Conservation (phyloP, 2,329 filamentous ascomycete species). For the Lasiodiplodia gonubiensis region DNA sequence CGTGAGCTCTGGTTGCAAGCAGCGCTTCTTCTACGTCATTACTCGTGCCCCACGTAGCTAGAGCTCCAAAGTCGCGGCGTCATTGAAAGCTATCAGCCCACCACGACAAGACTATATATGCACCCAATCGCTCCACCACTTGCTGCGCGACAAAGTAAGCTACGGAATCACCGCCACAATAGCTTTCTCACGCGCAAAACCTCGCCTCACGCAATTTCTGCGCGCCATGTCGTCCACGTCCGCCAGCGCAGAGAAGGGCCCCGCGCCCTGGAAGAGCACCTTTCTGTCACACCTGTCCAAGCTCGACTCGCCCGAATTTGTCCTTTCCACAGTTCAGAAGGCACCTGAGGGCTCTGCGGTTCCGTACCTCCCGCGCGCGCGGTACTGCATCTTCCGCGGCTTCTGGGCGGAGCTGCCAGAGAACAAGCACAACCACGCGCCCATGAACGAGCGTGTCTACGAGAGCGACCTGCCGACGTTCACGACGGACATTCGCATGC, state of each 20-base stretch:
- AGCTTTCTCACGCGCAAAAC: constrained; percentile 43
- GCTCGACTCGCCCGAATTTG: constrained; percentile 57
- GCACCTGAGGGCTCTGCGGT: constrained; percentile 49
- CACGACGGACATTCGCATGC: constrained; percentile 88
- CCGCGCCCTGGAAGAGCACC: constrained; percentile 58
- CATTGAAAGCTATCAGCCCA: constrained; percentile 22
- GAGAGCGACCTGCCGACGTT: constrained; percentile 81
- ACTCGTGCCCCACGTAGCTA: neutral
- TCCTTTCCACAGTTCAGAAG: constrained; percentile 56
- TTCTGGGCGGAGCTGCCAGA: constrained; percentile 77
- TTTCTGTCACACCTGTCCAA: constrained; percentile 58
- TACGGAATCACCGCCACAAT: constrained; percentile 40
- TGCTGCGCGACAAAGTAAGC: neutral
- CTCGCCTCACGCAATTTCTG: constrained; percentile 49
- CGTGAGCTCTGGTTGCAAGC: neutral
- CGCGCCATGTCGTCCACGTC: constrained; percentile 55
- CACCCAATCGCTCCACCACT: neutral
- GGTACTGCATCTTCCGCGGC: constrained; percentile 84
- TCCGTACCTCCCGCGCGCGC: constrained; percentile 61
- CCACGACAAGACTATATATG: neutral
- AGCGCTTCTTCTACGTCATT: constrained; percentile 3
- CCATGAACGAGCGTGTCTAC: constrained; percentile 72
- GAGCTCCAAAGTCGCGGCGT: constrained; percentile 5
- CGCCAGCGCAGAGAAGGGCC: constrained; percentile 39
- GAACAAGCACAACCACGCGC: constrained; percentile 74